Conservation (phyloP, 805 yeast species). For the Spathaspora arborariae region DNA sequence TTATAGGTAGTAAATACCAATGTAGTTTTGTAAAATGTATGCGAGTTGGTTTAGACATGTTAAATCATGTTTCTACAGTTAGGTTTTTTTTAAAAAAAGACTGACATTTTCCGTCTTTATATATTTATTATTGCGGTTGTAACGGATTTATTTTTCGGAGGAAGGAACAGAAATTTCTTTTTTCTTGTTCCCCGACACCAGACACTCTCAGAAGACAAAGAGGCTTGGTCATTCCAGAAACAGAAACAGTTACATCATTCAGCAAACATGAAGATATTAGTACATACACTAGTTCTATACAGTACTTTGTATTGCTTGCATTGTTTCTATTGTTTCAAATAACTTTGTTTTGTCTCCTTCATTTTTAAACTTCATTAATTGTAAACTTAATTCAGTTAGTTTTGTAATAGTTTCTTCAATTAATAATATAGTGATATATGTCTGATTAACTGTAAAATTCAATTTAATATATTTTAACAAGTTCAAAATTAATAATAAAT, state of each 20-base stretch:
- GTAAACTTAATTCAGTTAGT: neutral
- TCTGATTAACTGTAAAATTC: neutral
- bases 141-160: neutral
- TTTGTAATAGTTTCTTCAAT: neutral
- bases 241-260: no score
- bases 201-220: no score
- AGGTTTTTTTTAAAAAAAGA: no score
- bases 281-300: no score
- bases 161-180: no score
- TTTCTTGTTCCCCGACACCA: no score
- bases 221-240: no score
- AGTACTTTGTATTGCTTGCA: no score
- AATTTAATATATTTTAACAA: conserved; percentile 22
- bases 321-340: neutral
- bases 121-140: neutral
- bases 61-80: neutral
- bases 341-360: neutral
- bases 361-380: neutral
- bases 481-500: conserved; percentile 30
- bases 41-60: neutral
- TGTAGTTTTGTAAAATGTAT: conserved; percentile 41
- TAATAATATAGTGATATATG: neutral
- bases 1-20: conserved; percentile 59
- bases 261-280: no score
- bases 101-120: neutral